Conservation (phyloP, 1,284 basidiomycete species). For the Bondarzewia mesenterica region DNA sequence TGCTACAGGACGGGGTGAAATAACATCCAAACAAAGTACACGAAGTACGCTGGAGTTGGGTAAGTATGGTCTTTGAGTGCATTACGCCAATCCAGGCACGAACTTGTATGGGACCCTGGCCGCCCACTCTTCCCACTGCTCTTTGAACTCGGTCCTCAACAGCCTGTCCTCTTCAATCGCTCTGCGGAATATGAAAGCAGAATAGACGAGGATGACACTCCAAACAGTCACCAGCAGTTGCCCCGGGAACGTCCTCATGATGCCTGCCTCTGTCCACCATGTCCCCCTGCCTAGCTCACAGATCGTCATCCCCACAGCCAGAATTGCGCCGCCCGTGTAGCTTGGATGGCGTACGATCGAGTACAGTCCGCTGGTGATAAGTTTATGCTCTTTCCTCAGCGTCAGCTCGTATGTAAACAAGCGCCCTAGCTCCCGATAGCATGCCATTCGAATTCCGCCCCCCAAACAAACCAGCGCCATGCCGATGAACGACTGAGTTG, state of each 20-base stretch:
- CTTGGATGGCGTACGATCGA: slow-evolving; percentile 34
- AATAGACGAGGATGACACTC: slow-evolving; percentile 43
- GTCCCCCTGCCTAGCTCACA: slow-evolving; percentile 45
- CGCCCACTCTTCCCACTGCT: slow-evolving; percentile 47
- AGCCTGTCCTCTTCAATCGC: slow-evolving; percentile 46
- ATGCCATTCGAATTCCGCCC: slow-evolving; percentile 28
- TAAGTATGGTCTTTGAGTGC: no score
- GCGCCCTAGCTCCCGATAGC: slow-evolving; percentile 34
- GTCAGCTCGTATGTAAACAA: slow-evolving; percentile 60
- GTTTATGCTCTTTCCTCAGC: slow-evolving; percentile 42
- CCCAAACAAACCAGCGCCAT: slow-evolving; percentile 40
- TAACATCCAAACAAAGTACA: no score
- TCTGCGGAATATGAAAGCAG: slow-evolving; percentile 37
- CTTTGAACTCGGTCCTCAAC: slow-evolving; percentile 38
- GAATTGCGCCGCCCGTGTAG: slow-evolving; percentile 20
- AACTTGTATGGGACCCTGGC: slow-evolving; percentile 27
- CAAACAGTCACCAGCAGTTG: slow-evolving; percentile 28
- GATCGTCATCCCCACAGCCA: slow-evolving; percentile 40
- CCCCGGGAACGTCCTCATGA: slow-evolving; percentile 21
- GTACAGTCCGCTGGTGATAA: slow-evolving; percentile 49
- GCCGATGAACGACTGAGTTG: slow-evolving; percentile 42
- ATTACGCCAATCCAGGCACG: neutral
- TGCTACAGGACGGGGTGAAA: no score
- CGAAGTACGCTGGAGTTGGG: no score
- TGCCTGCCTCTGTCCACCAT: slow-evolving; percentile 45